A percentile compares a stretch with the other conserved stretches of the same genome.
Evolutionary conservation across 331 rosid genomes (phyloP).

Genomic region (Saraca asoca): DNA sequence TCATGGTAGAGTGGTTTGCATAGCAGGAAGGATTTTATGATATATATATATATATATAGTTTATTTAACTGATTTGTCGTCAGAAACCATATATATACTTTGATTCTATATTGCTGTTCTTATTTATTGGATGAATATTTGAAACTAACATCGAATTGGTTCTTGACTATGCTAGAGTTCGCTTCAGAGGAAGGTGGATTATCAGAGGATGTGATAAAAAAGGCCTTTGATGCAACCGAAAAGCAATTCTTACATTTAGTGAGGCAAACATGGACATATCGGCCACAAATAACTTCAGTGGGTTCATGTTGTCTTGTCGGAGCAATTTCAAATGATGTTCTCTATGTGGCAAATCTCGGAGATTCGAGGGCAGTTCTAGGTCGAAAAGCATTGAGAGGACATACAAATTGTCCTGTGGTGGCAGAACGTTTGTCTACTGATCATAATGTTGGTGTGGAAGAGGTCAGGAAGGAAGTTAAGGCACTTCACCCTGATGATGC

Average conservation of each 20-base stretch:
- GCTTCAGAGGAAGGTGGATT: constrained; percentile 63
- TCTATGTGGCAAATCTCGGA: constrained; percentile 77
- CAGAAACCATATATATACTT: not conserved
- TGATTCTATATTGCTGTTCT: not conserved
- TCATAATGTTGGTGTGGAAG: constrained; percentile 78
- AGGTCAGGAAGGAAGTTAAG: constrained; percentile 73
- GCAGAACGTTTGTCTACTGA: constrained; percentile 77
- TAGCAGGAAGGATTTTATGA: no score
- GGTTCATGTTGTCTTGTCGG: constrained; percentile 91
- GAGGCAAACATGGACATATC: constrained; percentile 50
- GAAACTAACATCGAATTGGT: constrained; percentile 1
- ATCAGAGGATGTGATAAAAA: constrained; percentile 74
- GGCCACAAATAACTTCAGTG: constrained; percentile 73
- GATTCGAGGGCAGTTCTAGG: constrained; percentile 88
- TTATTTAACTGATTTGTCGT: not conserved
- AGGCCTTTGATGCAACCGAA: constrained; percentile 72
- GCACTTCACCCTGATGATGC: constrained; percentile 84
- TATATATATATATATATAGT: no score
- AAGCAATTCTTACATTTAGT: constrained; percentile 62
- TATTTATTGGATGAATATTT: constrained; percentile 1
- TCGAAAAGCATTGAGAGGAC: constrained; percentile 44
- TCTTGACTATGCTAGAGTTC: constrained; percentile 44
- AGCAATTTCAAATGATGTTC: constrained; percentile 54
- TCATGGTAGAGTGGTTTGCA: no score
- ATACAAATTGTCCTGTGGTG: constrained; percentile 43